Conservation (phyloP, 352 stramenopile species). For the Phytophthora foliorum region DNA sequence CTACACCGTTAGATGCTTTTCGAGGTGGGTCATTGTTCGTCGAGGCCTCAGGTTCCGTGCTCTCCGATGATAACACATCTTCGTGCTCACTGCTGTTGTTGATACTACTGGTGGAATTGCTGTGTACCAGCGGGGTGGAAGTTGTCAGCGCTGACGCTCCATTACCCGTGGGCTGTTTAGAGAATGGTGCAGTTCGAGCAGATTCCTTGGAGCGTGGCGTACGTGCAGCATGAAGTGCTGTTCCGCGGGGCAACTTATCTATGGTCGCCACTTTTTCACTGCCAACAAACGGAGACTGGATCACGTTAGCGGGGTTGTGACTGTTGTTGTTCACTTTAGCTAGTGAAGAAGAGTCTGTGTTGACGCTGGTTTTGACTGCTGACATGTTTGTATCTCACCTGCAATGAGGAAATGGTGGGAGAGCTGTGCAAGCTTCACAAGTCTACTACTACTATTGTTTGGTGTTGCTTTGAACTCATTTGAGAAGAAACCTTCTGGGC, state of each 20-base stretch:
- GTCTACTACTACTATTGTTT: neutral
- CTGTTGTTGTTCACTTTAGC: neutral
- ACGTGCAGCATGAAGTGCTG: conserved; percentile 59
- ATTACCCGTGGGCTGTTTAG: conserved; percentile 11
- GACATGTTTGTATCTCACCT: conserved; percentile 22
- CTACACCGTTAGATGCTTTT: conserved; percentile 7
- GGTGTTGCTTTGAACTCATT: neutral
- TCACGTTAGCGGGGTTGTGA: neutral
- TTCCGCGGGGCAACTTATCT: conserved; percentile 57
- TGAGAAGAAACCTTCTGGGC: neutral
- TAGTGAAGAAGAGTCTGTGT: too few species aligned
- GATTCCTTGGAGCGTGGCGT: conserved; percentile 30
- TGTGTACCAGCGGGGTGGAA: neutral
- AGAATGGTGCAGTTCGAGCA: neutral
- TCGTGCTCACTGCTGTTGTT: conserved; percentile 20
- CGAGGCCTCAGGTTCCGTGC: neutral
- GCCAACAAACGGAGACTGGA: neutral
- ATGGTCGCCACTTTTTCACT: conserved; percentile 12
- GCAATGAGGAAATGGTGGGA: conserved; percentile 21
- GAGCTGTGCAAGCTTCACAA: neutral
- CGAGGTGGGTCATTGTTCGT: conserved; percentile 3
- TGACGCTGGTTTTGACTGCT: conserved; percentile 13
- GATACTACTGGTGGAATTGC: conserved; percentile 1
- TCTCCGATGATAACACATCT: neutral
- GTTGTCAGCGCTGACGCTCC: neutral